A percentile compares a stretch with the other conserved stretches of the same genome.
Conservation (phyloP, 331 rosid species). For the Rhamnella rubrinervis region DNA sequence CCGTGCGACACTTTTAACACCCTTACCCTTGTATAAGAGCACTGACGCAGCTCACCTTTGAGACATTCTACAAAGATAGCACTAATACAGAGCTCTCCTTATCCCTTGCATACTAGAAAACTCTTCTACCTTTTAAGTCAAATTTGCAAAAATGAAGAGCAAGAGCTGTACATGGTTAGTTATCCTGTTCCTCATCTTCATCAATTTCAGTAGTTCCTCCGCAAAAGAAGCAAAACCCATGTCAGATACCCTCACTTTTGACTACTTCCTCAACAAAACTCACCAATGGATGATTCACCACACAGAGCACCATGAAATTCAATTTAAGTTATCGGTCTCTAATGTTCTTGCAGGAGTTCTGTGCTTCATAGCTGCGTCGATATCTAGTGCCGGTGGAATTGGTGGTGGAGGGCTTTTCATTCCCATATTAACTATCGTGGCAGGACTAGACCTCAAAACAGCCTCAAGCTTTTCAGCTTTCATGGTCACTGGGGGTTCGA, state of each 20-base stretch:
- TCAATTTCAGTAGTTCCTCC: conserved; percentile 32
- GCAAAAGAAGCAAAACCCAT: conserved; percentile 52
- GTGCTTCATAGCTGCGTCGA: conserved; percentile 72
- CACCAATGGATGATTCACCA: conserved; percentile 26
- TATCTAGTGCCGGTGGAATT: conserved; percentile 82
- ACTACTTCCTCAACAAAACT: conserved; percentile 28
- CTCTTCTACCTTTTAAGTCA: not conserved
- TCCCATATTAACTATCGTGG: conserved; percentile 63
- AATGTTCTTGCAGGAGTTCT: conserved; percentile 32
- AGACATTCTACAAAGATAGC: not conserved
- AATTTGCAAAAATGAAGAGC: conserved; percentile 33
- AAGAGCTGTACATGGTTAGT: conserved; percentile 18
- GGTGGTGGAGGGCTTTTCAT: conserved; percentile 89
- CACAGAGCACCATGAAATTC: conserved; percentile 16
- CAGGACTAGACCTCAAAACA: conserved; percentile 68
- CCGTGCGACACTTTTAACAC: too few relatives aligned
- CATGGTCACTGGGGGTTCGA: conserved; percentile 88
- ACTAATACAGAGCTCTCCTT: not conserved
- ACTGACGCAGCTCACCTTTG: not conserved
- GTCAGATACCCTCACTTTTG: conserved; percentile 26
- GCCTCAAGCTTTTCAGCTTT: conserved; percentile 83
- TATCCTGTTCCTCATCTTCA: conserved; percentile 38
- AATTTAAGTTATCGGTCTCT: conserved; percentile 16
- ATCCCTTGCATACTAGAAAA: not conserved
- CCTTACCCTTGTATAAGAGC: not conserved